A percentile compares a stretch with the other conserved stretches of the same genome.
These are phyloP conservation scores for Podospora tetraspora DNA, from an alignment of 495 filamentous ascomycete genomes.

Conservation along the genomic window DNA sequence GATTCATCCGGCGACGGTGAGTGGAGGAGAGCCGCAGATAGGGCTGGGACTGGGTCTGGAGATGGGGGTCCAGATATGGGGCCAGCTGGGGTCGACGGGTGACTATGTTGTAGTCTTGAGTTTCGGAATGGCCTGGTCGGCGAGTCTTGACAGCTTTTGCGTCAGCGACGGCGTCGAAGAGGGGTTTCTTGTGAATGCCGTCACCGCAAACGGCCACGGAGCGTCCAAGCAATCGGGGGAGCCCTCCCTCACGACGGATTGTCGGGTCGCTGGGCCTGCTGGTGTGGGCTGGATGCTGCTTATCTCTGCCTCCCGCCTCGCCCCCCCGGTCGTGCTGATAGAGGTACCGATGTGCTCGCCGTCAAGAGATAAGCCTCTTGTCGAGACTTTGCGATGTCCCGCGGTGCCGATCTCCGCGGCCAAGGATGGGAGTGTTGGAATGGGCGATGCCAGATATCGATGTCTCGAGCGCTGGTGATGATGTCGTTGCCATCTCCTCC, in stretches of 20 bases:
- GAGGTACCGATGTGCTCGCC: neutral
- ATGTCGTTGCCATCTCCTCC: neutral
- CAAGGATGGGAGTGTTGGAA: constrained; percentile 3
- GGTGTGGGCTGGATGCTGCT: neutral
- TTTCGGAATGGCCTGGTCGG: neutral
- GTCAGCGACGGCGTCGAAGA: neutral
- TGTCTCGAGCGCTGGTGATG: neutral
- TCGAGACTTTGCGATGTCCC: neutral
- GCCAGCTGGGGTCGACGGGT: neutral
- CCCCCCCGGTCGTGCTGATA: neutral
- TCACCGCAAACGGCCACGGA: neutral
- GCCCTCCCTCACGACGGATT: neutral
- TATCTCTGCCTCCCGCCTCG: neutral
- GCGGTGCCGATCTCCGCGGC: constrained; percentile 10
- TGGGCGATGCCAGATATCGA: neutral
- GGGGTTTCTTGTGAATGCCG: neutral
- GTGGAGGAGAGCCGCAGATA: neutral
- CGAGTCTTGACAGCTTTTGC: neutral
- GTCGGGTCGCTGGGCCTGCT: neutral
- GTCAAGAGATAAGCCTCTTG: constrained; percentile 8
- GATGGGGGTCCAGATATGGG: neutral
- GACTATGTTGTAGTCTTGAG: neutral
- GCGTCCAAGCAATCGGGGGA: neutral
- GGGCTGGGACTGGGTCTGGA: neutral
- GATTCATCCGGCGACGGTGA: neutral